Base-by-base conservation (phyloP, 2,329 filamentous ascomycete species). In the Periconia sp. region DNA sequence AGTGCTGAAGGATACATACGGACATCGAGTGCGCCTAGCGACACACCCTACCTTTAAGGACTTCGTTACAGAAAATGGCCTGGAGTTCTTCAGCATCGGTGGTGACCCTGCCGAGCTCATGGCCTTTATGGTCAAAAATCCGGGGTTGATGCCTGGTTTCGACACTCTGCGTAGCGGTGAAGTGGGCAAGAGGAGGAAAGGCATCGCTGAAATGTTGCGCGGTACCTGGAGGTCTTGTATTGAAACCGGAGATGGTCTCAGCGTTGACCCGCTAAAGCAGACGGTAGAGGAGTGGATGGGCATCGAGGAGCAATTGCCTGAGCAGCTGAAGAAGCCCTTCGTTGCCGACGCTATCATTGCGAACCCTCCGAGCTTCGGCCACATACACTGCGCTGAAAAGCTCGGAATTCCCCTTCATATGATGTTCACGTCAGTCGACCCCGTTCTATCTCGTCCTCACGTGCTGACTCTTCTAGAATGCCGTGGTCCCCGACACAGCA, bases 101-200 rank as follows among this genome's bases (percentile, higher is more conserved):
- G 76, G 75, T 4, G 76, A 78, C 48, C 76, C 76, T 11, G 66
- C 74, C 10, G 70, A 74, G 47, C 66, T 78, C 26, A 78, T 78
- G 76, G 88, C 89, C 3, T 95, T 92, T 59, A 95, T 95, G 89
- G 89, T 94, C 32, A 92, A 92, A 69, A 88, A 94, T 55, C 89
- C 90, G 0, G 88, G 89, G 0, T 74, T 95, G 22, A 89, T 95
- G 85, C 90, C 90, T 1, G 87, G 87, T 1, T 82, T 92, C 45
- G 86, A 92, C 35, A 85, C 87, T 1, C 70, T 95, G 35, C 85
- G 84, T 46, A 87, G 80, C 51, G 89, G 89, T 6, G 89, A 94
- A 62, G 82, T 95, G 36, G 85, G 81, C 29, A 87, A 85, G 67
- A 78, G 89, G 21, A 80, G 89, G 21, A 84, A 81, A 50, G 88